Conservation (phyloP, 192 early-diverging fungal genomes). For the Spinellus fusiger region DNA sequence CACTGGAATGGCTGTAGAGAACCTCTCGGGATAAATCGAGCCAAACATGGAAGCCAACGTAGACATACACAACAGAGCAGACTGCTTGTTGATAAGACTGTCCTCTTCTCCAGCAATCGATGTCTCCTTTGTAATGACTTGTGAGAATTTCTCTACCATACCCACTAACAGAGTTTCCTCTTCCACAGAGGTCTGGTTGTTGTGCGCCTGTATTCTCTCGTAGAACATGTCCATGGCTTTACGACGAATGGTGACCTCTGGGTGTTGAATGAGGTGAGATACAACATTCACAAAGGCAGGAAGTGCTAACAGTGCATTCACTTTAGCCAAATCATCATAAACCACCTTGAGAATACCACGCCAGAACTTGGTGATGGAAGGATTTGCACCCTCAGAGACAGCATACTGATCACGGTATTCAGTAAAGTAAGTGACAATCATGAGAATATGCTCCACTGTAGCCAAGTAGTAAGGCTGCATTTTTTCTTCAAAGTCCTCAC, state of each 20-base stretch:
- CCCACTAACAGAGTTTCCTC: conserved; percentile 39
- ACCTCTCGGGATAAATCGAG: conserved; percentile 51
- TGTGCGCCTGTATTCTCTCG: conserved; percentile 31
- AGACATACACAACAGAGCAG: conserved; percentile 73
- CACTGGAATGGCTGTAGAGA: conserved; percentile 47
- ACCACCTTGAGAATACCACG: conserved; percentile 51
- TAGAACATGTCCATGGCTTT: conserved; percentile 73
- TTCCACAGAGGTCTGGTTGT: conserved; percentile 38
- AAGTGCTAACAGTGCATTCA: conserved; percentile 72
- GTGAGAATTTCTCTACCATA: conserved; percentile 42
- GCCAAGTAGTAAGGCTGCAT: conserved; percentile 44
- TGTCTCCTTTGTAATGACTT: conserved; percentile 36
- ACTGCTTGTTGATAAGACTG: conserved; percentile 59
- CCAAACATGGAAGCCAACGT: conserved; percentile 66
- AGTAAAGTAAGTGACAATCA: conserved; percentile 48
- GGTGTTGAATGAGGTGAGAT: conserved; percentile 50
- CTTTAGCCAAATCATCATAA: conserved; percentile 67
- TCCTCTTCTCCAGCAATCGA: conserved; percentile 36
- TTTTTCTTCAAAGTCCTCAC: conserved; percentile 25
- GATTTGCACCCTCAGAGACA: conserved; percentile 24
- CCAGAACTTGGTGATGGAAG: conserved; percentile 40
- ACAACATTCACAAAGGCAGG: conserved; percentile 71
- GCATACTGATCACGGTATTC: conserved; percentile 35
- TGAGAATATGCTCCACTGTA: conserved; percentile 50
- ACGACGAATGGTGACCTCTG: conserved; percentile 59